A percentile compares a stretch with the other conserved stretches of the same genome.
Conservation (phyloP, 179 eudicot genomes). For the Spergularia azorica region DNA sequence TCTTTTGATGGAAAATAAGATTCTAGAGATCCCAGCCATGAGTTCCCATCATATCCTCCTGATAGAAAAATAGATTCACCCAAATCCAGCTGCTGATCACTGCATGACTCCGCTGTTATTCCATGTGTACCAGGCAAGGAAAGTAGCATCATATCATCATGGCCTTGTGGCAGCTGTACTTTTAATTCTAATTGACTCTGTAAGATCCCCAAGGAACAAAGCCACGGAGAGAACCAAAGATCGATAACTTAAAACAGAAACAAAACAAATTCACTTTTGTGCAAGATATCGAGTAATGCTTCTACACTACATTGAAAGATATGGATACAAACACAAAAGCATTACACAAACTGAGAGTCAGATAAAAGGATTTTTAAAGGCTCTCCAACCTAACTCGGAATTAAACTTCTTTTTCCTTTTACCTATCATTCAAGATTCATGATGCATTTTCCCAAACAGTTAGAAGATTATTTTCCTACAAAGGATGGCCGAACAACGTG, state of each 20-base stretch:
- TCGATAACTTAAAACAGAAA: not conserved
- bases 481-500: not conserved
- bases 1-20: slow-evolving; percentile 63
- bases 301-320: not conserved
- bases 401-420: no score
- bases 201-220: slow-evolving; percentile 16
- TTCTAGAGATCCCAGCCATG: slow-evolving; percentile 61
- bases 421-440: no score
- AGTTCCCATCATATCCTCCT: slow-evolving; percentile 78
- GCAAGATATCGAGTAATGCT: not conserved
- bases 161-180: slow-evolving; percentile 44
- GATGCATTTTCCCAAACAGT: no score
- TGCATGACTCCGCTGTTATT: slow-evolving; percentile 25
- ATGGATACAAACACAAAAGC: not conserved
- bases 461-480: not conserved
- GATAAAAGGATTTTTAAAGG: not conserved
- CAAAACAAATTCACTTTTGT: not conserved
- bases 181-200: slow-evolving; percentile 52
- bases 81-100: slow-evolving; percentile 38
- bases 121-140: slow-evolving; percentile 28
- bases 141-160: slow-evolving; percentile 37
- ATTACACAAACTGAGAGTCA: not conserved
- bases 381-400: no score
- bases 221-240: not conserved
- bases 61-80: slow-evolving; percentile 48